Percentiles rank a stretch among this genome's conserved stretches.
phyloP scores from a whole-genome alignment of 305 asterid species.

The Fraxinus nigra region DNA sequence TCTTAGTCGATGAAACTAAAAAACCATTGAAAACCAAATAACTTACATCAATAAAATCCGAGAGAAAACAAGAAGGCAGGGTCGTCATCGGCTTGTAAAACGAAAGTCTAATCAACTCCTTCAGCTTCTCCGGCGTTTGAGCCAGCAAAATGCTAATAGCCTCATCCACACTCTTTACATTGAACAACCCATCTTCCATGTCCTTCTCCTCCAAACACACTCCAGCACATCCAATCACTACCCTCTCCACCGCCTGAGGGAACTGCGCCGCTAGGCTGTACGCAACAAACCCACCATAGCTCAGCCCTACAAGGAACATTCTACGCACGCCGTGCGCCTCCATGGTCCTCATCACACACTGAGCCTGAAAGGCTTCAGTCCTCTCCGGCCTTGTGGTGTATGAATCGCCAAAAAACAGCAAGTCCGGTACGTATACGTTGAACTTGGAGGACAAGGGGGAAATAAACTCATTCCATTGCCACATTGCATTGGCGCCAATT shows the following conservation, averaged over 20 bases:
- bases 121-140: slow-evolving; percentile 54
- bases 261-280: slow-evolving; percentile 71
- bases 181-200: slow-evolving; percentile 70
- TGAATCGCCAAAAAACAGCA: slow-evolving; percentile 71
- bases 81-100: slow-evolving; percentile 60
- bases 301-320: slow-evolving; percentile 65
- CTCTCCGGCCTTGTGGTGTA: slow-evolving; percentile 61
- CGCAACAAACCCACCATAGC: slow-evolving; percentile 88
- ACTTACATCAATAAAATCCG: slow-evolving; percentile 72
- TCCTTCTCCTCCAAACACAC: slow-evolving; percentile 75
- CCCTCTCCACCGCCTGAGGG: slow-evolving; percentile 61
- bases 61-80: slow-evolving; percentile 65
- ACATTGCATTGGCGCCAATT: slow-evolving; percentile 86
- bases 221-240: slow-evolving; percentile 69
- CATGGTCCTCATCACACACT: slow-evolving; percentile 64
- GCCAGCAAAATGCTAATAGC: slow-evolving; percentile 61
- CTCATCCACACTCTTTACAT: slow-evolving; percentile 68
- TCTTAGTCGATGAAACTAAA: not conserved
- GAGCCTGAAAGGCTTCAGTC: slow-evolving; percentile 63
- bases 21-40: not conserved
- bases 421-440: slow-evolving; percentile 77
- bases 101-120: slow-evolving; percentile 49
- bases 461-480: slow-evolving; percentile 82
- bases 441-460: slow-evolving; percentile 56
- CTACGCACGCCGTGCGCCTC: slow-evolving; percentile 49